A percentile compares a stretch with the other conserved stretches of the same genome.
phyloP scores from a whole-genome alignment of 1,284 basidiomycete genomes.

The Fistulina hepatica region DNA sequence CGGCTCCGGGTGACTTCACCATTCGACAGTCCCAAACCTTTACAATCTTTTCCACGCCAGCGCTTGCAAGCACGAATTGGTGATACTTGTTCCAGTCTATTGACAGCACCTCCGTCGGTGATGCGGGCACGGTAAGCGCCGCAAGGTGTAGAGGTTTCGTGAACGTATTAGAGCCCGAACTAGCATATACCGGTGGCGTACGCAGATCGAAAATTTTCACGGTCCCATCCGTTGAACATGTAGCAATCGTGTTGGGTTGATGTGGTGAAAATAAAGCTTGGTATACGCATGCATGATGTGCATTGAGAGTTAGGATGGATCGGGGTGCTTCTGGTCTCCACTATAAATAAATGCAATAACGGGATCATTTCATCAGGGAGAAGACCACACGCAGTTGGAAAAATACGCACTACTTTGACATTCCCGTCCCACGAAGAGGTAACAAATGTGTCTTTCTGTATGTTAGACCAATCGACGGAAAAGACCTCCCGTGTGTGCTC shows the following conservation, averaged over 20 bases:
- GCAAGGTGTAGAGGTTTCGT: conserved; percentile 53
- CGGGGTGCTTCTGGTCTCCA: conserved; percentile 79
- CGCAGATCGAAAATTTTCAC: conserved; percentile 77
- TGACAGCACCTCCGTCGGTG: conserved; percentile 61
- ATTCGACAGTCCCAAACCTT: conserved; percentile 84
- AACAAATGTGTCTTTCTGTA: conserved; percentile 83
- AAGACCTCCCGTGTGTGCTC: conserved; percentile 91
- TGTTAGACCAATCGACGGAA: conserved; percentile 95
- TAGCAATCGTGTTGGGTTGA: conserved; percentile 69
- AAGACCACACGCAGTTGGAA: not conserved
- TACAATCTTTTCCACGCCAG: conserved; percentile 70
- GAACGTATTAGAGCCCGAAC: conserved; percentile 39
- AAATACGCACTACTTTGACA: conserved; percentile 75
- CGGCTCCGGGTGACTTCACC: conserved; percentile 43
- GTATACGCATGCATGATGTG: conserved; percentile 81
- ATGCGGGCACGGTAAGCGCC: conserved; percentile 59
- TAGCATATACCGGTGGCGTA: conserved; percentile 30
- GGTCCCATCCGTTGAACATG: conserved; percentile 79
- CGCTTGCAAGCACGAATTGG: conserved; percentile 68
- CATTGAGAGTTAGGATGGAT: conserved; percentile 73
- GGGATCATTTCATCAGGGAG: conserved; percentile 1
- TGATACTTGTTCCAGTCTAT: conserved; percentile 93
- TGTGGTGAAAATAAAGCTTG: conserved; percentile 88
- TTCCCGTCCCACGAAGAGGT: conserved; percentile 91
- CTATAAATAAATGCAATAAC: conserved; percentile 42